Evolutionary conservation across 1,284 basidiomycete species (phyloP), one percentile per base, ranked within the genome.

Genomic region (Austroboletus rostrupii): DNA sequence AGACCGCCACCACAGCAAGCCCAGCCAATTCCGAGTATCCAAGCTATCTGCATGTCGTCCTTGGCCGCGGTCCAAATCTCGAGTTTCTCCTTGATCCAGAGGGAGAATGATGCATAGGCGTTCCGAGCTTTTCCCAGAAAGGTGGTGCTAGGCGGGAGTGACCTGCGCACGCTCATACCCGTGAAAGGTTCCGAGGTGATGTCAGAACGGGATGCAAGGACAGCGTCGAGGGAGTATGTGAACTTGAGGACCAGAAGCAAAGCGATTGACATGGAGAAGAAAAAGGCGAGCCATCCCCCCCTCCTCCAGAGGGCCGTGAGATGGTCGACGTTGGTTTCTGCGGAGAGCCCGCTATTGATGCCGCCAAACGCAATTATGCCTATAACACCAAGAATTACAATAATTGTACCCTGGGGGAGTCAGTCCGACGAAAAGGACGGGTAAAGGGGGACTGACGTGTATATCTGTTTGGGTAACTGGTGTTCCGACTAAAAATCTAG

Each of bases 21-120:
- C 93, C 93, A 97, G 0, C 86, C 87, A 45, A 97, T 90, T 7
- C 93, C 94, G 42, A 94, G 77, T 14, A 90, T 85, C 88, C 92
- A 96, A 5, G 85, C 84, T 42, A 97, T 73, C 41, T 85, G 82
- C 57, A 81, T 85, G 61, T 97, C 93, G 57, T 88, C 85, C 54
- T 90, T 85, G 5, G 85, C 74, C 19, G 79, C 82, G 3, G 86
- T 87, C 84, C 91, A 88, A 1, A 67, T 59, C 63, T 95, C 92
- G 42, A 96, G 69, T 57, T 74, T 74, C 49, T 78, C 75, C 35
- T 81, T 78, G 17, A 87, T 63, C 68, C 76, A 76, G 29, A 66
- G 63, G 67, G 89, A 80, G 11, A 73, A 51, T 12, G 61, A 61
- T 9, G 68, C 65, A 78, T 81, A 85, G 3, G 56, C 62, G 14